phyloP scores from a whole-genome alignment of 495 filamentous ascomycete species.

The Lophiostoma macrostomum region DNA sequence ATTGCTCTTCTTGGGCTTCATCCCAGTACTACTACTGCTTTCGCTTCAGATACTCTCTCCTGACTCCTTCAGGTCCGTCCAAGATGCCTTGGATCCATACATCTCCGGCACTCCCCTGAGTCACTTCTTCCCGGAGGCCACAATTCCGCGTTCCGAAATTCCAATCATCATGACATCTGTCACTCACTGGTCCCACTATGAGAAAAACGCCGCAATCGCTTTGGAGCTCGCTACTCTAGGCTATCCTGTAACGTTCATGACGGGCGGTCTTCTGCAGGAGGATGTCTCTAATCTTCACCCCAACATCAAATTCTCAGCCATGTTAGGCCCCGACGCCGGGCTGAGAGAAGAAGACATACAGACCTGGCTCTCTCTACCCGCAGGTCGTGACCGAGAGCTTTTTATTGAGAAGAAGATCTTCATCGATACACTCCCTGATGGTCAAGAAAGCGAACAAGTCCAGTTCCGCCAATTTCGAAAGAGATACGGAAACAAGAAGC shows the following conservation, averaged over 20 bases:
- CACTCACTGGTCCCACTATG: slow-evolving; percentile 12
- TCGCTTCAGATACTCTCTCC: slow-evolving; percentile 9
- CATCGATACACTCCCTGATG: neutral
- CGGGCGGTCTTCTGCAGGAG: neutral
- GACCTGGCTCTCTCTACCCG: slow-evolving; percentile 1
- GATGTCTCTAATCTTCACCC: slow-evolving; percentile 6
- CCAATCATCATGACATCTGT: slow-evolving; percentile 12
- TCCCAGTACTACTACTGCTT: slow-evolving; percentile 7
- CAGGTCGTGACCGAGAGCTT: slow-evolving; percentile 2
- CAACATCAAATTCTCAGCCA: slow-evolving; percentile 10
- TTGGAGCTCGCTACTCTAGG: slow-evolving; percentile 8
- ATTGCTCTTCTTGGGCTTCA: slow-evolving; percentile 4
- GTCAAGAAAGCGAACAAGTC: slow-evolving; percentile 4
- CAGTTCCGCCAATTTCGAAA: slow-evolving; percentile 8
- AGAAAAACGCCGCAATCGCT: slow-evolving; percentile 17
- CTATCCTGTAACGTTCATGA: slow-evolving; percentile 20
- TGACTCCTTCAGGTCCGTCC: neutral
- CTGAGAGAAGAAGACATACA: slow-evolving; percentile 18
- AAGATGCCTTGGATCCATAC: slow-evolving; percentile 7
- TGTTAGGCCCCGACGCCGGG: slow-evolving; percentile 4
- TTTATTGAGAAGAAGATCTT: slow-evolving; percentile 15
- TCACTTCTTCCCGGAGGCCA: slow-evolving; percentile 1
- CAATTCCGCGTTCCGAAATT: slow-evolving; percentile 2
- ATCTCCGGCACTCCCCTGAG: slow-evolving; percentile 8
- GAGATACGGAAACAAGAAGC: slow-evolving; percentile 10